Base-by-base conservation (phyloP, 352 stramenopile species). In the Phytophthora constricta region DNA sequence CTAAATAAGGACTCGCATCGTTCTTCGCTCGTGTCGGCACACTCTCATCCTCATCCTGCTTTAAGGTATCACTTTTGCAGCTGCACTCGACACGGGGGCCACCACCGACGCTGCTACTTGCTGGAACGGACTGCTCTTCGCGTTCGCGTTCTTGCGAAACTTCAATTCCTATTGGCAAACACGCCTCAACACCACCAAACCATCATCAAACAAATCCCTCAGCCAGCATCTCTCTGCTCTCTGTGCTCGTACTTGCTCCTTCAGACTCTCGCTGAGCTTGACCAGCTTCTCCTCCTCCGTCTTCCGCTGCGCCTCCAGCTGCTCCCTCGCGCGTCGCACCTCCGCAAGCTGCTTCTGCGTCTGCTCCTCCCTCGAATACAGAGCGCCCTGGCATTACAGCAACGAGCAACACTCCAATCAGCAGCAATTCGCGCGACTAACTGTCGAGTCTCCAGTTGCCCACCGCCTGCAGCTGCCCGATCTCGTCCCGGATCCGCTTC, bases 401-500 rank as follows among this genome's bases (percentile, higher is more conserved):
- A 43, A 13, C 28, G 23, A 1, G 42, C 49, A 8, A n/a, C 13
- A n/a, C 14, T 37, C 39, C n/a, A 48, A 10, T 10, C 20, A 1
- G 27, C 1, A 49, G 25, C n/a, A n/a, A n/a, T n/a, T n/a, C n/a
- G n/a, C n/a, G n/a, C n/a, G n/a, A n/a, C n/a, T n/a, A n/a, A n/a
- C n/a, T n/a, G n/a, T n/a, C n/a, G n/a, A n/a, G n/a, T n/a, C n/a
- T n/a, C n/a, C n/a, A n/a, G n/a, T n/a, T n/a, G n/a, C 70, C 5
- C 43, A 90, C 84, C 27, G 65, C 76, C 9, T 79, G 72, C 20
- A 89, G 50, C 31, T 82, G 60, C 46, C 74, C 69, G 8, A 91
- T 71, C 37, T 89, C 82, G 48, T 67, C 65, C 20, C 82, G 82
- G 41, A 92, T 70, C 33, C 79, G 82, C 69, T 87, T 82, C 58